Evolutionary conservation across 208 protist species (phyloP), one percentile per base, ranked within the genome.

Genomic region (Porcisia deanei): DNA sequence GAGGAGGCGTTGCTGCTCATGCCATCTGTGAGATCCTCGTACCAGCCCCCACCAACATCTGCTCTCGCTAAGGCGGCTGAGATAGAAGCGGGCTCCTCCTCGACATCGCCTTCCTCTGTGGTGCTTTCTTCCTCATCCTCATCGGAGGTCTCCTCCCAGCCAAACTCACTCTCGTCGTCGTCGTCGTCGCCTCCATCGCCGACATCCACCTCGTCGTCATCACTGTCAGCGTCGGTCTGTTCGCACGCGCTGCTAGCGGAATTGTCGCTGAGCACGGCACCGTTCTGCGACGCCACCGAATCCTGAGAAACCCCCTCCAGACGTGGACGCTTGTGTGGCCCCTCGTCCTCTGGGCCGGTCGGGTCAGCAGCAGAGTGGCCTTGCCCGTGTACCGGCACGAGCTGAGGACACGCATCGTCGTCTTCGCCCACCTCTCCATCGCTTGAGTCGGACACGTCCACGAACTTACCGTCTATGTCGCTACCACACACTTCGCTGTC

Each of bases 401-500:
- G 82, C 75, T 94, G 85, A 30, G 90, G 92, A 66, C 90, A 94
- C 64, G 34, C 76, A 34, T 91, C 88, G 10, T 80, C 80, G n/a
- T 71, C 73, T 49, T 81, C 84, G 43, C 71, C 63, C 5, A 74
- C 82, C 25, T 82, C 84, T 22, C 85, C 75, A 65, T 52, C 73
- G 68, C 82, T 87, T 20, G 71, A 80, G 64, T 88, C 80, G 8
- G 87, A 74, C 2, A 85, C 88, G 74, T 94, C 88, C 12, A 94
- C 80, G 63, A 94, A 96, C 57, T 88, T 81, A 3, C 91, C 93
- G 3, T 97, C 91, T 34, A 95, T 82, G 55, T 91, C 91, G 39
- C 94, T 88, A 2, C 79, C 77, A 49, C 91, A 85, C 6, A 77
- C 76, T 2, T 94, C 88, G 69, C 83, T 91, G 80, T 92, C 88